A percentile compares a stretch with the other conserved stretches of the same genome.
Conservation (phyloP, 2,329 filamentous ascomycete genomes). For the Berkeleyomyces rouxiae region DNA sequence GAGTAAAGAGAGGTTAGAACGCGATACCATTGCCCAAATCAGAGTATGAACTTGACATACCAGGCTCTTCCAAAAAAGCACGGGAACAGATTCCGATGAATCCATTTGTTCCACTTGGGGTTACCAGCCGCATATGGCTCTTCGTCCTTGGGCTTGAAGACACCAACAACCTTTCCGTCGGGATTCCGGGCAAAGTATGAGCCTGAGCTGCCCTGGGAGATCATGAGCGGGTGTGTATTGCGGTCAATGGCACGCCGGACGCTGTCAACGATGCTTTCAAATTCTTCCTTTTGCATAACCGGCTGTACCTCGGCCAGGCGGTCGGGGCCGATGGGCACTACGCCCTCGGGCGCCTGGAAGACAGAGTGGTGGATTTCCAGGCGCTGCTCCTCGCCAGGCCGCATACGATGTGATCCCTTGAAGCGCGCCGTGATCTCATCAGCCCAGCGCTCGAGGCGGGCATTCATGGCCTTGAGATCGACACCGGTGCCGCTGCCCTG, state of each 20-base stretch:
- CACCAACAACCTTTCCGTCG: slow-evolving; percentile 85
- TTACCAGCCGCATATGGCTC: slow-evolving; percentile 95
- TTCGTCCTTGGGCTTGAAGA: slow-evolving; percentile 98
- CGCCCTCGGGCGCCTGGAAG: slow-evolving; percentile 80
- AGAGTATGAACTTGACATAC: slow-evolving; percentile 25
- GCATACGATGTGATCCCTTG: slow-evolving; percentile 49
- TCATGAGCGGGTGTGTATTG: slow-evolving; percentile 86
- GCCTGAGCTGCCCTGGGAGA: slow-evolving; percentile 89
- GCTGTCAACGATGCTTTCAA: slow-evolving; percentile 77
- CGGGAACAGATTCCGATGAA: slow-evolving; percentile 91
- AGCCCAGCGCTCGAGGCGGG: slow-evolving; percentile 84
- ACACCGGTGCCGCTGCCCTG: slow-evolving; percentile 67
- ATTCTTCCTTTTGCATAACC: slow-evolving; percentile 61
- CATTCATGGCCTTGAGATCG: slow-evolving; percentile 96
- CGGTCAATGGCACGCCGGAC: slow-evolving; percentile 81
- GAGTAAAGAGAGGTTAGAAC: slow-evolving; percentile 13
- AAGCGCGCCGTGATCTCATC: slow-evolving; percentile 96
- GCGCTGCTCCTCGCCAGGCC: slow-evolving; percentile 51
- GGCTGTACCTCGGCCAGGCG: slow-evolving; percentile 47
- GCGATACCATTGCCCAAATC: not conserved
- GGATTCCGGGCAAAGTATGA: slow-evolving; percentile 93
- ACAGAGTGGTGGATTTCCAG: slow-evolving; percentile 96
- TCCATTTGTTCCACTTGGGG: slow-evolving; percentile 99
- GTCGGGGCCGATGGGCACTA: slow-evolving; percentile 64
- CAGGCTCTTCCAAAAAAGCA: slow-evolving; percentile 94